A percentile compares a stretch with the other conserved stretches of the same genome.
Evolutionary conservation across 208 protist species (phyloP).

Genomic region (Trypanosoma rangeli): DNA sequence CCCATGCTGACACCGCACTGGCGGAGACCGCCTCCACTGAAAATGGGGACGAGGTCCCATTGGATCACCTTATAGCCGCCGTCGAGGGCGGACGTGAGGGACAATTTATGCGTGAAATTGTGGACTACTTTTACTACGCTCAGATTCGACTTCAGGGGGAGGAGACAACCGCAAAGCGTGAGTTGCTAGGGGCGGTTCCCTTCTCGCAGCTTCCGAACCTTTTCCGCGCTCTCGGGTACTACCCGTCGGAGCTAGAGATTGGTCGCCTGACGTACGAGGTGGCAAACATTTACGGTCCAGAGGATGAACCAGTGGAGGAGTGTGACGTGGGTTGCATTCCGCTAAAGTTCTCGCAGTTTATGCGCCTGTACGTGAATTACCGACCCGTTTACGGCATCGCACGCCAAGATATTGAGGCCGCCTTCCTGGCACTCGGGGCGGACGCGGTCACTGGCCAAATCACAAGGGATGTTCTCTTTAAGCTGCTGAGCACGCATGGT

Average conservation of each 20-base stretch:
- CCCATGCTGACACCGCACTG: slow-evolving; percentile 13
- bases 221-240: slow-evolving; percentile 95
- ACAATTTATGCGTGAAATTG: slow-evolving; percentile 91
- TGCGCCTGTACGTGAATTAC: slow-evolving; percentile 95
- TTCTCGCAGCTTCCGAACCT: slow-evolving; percentile 93
- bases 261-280: slow-evolving; percentile 93
- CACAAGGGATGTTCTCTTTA: slow-evolving; percentile 71
- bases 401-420: slow-evolving; percentile 84
- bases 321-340: slow-evolving; percentile 76
- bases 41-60: slow-evolving; percentile 45
- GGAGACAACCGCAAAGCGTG: slow-evolving; percentile 90
- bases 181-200: slow-evolving; percentile 88
- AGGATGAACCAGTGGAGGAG: slow-evolving; percentile 57
- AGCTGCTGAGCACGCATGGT: slow-evolving; percentile 63
- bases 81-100: slow-evolving; percentile 92
- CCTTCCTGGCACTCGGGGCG: slow-evolving; percentile 84
- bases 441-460: slow-evolving; percentile 71
- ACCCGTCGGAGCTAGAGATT: slow-evolving; percentile 93
- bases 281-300: slow-evolving; percentile 73
- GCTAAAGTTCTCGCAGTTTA: slow-evolving; percentile 90
- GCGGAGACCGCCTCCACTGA: slow-evolving; percentile 4
- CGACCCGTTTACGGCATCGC: slow-evolving; percentile 91
- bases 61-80: slow-evolving; percentile 84
- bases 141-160: slow-evolving; percentile 94
- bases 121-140: slow-evolving; percentile 97